phyloP scores from a whole-genome alignment of 306 rosid genomes.

The Astragalus glycyphyllos region DNA sequence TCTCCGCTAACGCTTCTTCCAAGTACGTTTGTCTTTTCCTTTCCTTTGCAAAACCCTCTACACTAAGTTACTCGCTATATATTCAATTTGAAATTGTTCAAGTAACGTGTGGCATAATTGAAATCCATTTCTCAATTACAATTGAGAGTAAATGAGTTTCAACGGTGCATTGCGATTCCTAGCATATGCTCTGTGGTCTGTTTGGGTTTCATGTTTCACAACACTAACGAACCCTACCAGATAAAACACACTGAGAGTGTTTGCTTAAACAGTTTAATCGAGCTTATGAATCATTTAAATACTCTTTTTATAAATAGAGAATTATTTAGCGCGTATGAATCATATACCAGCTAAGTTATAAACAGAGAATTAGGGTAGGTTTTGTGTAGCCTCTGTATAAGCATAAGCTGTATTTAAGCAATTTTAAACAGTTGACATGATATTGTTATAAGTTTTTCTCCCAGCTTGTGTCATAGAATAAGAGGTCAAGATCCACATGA shows the following conservation, averaged over 20 bases:
- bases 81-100: slow-evolving; percentile 1
- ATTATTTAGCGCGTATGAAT: background rate
- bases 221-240: background rate
- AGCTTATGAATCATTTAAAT: background rate
- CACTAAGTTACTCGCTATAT: no score
- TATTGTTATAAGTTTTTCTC: no score
- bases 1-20: slow-evolving; percentile 55
- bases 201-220: background rate
- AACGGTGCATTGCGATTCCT: background rate
- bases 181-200: slow-evolving; percentile 4
- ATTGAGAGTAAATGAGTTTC: background rate
- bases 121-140: background rate
- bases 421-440: no score
- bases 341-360: background rate
- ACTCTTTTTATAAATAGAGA: background rate
- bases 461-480: no score
- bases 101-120: background rate
- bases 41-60: background rate
- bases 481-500: no score
- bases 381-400: background rate
- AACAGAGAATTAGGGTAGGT: background rate
- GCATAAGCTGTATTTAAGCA: background rate
- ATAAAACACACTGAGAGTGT: background rate
- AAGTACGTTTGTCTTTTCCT: slow-evolving; percentile 48
- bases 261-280: background rate